Evolutionary conservation across 805 yeast species (phyloP).

Genomic region (Yarrowia sp.): DNA sequence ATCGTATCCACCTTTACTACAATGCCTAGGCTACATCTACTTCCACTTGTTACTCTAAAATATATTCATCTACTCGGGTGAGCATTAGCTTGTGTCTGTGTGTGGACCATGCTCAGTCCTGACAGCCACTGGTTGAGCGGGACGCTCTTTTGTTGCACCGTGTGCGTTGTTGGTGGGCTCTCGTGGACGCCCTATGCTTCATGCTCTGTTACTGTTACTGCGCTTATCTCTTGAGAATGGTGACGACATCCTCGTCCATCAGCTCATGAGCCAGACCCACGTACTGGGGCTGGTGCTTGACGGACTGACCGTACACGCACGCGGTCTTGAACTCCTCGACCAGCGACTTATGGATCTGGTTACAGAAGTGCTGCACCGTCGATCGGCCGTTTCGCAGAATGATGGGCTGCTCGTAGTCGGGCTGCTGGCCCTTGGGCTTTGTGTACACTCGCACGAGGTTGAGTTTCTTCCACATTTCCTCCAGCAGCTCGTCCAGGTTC

Average conservation of each 20-base stretch:
- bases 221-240: constrained; percentile 74
- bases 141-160: too few relatives aligned
- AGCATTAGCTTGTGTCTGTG: constrained; percentile 8
- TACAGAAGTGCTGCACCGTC: constrained; percentile 94
- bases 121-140: too few relatives aligned
- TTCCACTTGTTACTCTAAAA: background rate
- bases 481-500: constrained; percentile 94
- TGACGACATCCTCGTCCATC: constrained; percentile 97
- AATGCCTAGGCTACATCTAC: too few relatives aligned
- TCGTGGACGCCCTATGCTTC: too few relatives aligned
- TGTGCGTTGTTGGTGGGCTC: too few relatives aligned
- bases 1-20: too few relatives aligned
- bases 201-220: too few relatives aligned
- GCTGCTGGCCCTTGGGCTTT: constrained; percentile 92
- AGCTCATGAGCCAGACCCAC: constrained; percentile 86
- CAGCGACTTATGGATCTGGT: constrained; percentile 90
- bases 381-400: constrained; percentile 83
- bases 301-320: constrained; percentile 87
- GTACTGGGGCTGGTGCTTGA: constrained; percentile 96
- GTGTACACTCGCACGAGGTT: constrained; percentile 95
- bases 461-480: constrained; percentile 93
- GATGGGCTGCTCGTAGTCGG: constrained; percentile 95
- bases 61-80: constrained; percentile 12
- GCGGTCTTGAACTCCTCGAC: constrained; percentile 95
- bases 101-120: too few relatives aligned